A percentile compares a stretch with the other conserved stretches of the same genome.
phyloP scores from a whole-genome alignment of 1,139 yeast species.

The Sugiyamaella castrensis region DNA sequence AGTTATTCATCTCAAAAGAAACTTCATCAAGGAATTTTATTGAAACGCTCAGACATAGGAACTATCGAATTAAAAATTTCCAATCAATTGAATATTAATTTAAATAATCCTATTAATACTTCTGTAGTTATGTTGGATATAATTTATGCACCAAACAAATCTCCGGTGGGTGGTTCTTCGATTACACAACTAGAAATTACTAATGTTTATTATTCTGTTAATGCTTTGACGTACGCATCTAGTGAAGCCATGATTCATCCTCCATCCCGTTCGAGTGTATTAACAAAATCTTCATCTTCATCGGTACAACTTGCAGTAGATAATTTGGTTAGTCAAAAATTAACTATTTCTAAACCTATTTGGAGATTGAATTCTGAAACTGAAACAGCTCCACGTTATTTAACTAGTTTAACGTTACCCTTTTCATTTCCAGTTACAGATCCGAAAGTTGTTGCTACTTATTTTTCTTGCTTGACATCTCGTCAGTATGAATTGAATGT shows the following conservation, averaged over 20 bases:
- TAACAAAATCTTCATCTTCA: not conserved
- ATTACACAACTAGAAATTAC: conserved; percentile 14
- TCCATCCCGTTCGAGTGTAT: conserved; percentile 7
- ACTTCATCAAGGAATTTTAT: conserved; percentile 12
- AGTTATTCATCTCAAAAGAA: conserved; percentile 3
- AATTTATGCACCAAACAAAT: conserved; percentile 5
- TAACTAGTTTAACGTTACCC: conserved; percentile 15
- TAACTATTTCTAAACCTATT: conserved; percentile 16
- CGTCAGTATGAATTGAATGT: conserved; percentile 28
- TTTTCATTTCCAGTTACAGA: conserved; percentile 17
- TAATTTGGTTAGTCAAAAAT: conserved; percentile 11
- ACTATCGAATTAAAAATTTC: conserved; percentile 8
- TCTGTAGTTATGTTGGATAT: conserved; percentile 8
- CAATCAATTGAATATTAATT: conserved; percentile 6
- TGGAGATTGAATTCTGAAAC: conserved; percentile 11
- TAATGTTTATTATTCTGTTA: conserved; percentile 13
- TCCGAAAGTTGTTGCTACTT: conserved; percentile 25
- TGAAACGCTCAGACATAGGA: conserved; percentile 8
- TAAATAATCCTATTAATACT: conserved; percentile 9
- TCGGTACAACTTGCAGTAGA: conserved; percentile 4
- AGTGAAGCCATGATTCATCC: conserved; percentile 7
- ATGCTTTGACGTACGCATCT: conserved; percentile 15
- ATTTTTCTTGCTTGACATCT: conserved; percentile 28
- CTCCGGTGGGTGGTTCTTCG: not conserved
- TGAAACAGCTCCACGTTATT: not conserved